Percentiles rank a stretch among this genome's conserved stretches.
These are phyloP conservation scores for Colletotrichum zoysiae DNA, from an alignment of 2,329 filamentous ascomycete genomes.

Conservation along the genomic window DNA sequence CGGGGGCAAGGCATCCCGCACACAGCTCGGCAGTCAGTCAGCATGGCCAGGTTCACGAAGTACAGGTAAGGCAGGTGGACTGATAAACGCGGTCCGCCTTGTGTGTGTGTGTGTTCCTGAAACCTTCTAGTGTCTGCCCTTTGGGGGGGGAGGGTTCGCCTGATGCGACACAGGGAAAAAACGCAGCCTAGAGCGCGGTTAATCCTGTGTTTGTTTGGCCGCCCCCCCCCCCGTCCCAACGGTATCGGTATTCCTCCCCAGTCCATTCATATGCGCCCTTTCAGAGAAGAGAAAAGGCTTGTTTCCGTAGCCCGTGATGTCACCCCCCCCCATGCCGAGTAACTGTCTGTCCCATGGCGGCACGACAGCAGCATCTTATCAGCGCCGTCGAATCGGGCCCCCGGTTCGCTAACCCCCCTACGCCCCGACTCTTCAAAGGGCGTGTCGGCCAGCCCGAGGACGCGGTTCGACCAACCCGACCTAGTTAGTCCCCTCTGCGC, in stretches of 20 bases:
- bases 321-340: not conserved
- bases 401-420: not conserved
- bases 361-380: conserved; percentile 9
- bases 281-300: conserved; percentile 23
- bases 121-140: not conserved
- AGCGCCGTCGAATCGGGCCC: conserved; percentile 2
- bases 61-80: not conserved
- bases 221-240: too few species aligned
- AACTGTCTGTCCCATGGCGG: not conserved
- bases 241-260: too few species aligned
- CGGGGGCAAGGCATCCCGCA: not conserved
- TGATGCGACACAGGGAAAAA: conserved; percentile 3
- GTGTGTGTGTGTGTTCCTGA: not conserved
- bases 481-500: not conserved
- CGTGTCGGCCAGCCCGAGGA: not conserved
- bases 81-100: conserved; percentile 10
- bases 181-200: conserved; percentile 15
- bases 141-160: too few species aligned
- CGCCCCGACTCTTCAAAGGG: not conserved
- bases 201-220: not conserved
- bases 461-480: not conserved
- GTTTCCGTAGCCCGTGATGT: conserved; percentile 32
- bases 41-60: too few species aligned
- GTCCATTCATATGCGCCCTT: not conserved
- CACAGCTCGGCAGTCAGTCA: not conserved